A percentile compares a stretch with the other conserved stretches of the same genome.
Evolutionary conservation across 768 basidiomycete genomes (phyloP).

Genomic region (Hydnum rufescens): DNA sequence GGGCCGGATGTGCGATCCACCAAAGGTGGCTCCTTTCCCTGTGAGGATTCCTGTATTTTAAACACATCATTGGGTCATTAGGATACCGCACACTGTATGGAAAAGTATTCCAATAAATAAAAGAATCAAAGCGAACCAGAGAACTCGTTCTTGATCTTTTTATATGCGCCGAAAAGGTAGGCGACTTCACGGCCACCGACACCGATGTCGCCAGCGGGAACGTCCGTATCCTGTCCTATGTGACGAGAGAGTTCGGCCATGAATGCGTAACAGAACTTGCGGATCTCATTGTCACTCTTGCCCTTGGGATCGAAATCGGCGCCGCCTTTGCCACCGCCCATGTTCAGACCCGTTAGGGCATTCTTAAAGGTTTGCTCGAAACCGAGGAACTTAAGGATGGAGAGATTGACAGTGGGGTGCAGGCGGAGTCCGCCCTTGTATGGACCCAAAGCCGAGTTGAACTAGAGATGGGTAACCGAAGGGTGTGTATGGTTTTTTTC

Average conservation of each 20-base stretch:
- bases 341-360: slow-evolving; percentile 52
- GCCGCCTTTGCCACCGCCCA: slow-evolving; percentile 68
- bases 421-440: slow-evolving; percentile 66
- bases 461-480: slow-evolving; percentile 20
- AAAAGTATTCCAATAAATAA: background rate
- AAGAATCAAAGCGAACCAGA: slow-evolving; percentile 19
- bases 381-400: slow-evolving; percentile 69
- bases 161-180: slow-evolving; percentile 62
- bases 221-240: slow-evolving; percentile 56
- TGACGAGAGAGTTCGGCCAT: slow-evolving; percentile 56
- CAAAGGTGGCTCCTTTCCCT: slow-evolving; percentile 49
- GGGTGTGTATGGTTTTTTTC: background rate
- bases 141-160: slow-evolving; percentile 51
- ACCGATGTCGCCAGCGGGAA: slow-evolving; percentile 57
- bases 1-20: slow-evolving; percentile 53
- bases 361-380: slow-evolving; percentile 73
- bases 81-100: background rate
- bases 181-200: slow-evolving; percentile 59
- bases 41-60: slow-evolving; percentile 32
- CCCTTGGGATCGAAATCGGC: slow-evolving; percentile 70
- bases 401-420: slow-evolving; percentile 61
- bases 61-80: background rate
- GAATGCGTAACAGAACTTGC: slow-evolving; percentile 50
- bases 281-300: slow-evolving; percentile 53
- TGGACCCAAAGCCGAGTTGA: slow-evolving; percentile 59